phyloP scores from a whole-genome alignment of 495 filamentous ascomycete genomes.

The Penicillium arizonense region DNA sequence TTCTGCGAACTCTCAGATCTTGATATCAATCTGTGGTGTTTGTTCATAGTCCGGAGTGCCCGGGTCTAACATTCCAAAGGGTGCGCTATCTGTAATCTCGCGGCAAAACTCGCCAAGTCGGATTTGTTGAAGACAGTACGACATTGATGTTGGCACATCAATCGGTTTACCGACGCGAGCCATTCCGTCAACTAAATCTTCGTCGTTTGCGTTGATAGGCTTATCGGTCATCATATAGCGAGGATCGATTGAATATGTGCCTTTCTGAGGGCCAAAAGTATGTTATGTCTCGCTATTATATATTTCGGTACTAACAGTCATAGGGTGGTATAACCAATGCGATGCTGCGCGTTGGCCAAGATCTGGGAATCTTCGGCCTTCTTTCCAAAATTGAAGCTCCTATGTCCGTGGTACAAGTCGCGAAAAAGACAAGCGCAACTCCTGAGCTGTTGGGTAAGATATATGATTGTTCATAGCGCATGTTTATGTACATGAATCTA shows the following conservation, averaged over 20 bases:
- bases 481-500: background rate
- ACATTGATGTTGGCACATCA: conserved; percentile 41
- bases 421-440: conserved; percentile 26
- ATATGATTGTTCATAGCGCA: background rate
- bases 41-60: conserved; percentile 15
- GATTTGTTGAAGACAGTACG: conserved; percentile 45
- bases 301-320: background rate
- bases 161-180: conserved; percentile 23
- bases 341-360: conserved; percentile 28
- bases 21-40: conserved; percentile 29
- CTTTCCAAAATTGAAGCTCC: conserved; percentile 25
- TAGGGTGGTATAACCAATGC: conserved; percentile 21
- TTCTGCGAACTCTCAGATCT: conserved; percentile 26
- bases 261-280: conserved; percentile 32
- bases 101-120: conserved; percentile 45
- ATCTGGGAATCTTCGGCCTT: conserved; percentile 34
- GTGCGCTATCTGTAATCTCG: conserved; percentile 38
- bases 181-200: conserved; percentile 40
- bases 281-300: background rate
- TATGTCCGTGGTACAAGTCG: conserved; percentile 27
- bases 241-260: conserved; percentile 40
- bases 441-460: conserved; percentile 26
- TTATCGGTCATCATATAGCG: conserved; percentile 44
- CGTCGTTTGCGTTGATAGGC: conserved; percentile 46
- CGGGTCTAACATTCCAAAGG: conserved; percentile 12